These are phyloP conservation scores for Vanrija humicola DNA, from an alignment of 1,284 basidiomycete genomes.

Conservation along the genomic window DNA sequence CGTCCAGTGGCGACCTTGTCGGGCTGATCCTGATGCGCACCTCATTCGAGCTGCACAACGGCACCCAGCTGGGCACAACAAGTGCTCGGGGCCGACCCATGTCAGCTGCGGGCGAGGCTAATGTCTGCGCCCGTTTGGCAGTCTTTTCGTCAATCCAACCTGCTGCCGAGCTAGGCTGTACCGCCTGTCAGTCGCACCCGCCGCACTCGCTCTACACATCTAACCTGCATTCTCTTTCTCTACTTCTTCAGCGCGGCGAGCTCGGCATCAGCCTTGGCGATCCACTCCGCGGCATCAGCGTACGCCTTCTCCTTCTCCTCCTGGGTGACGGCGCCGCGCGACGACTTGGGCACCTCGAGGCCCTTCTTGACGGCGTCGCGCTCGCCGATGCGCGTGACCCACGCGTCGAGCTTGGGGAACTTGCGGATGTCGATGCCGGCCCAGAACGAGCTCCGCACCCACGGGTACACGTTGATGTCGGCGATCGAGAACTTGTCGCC, in stretches of 20 bases:
- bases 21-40: too few species aligned
- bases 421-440: conserved; percentile 57
- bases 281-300: conserved; percentile 21
- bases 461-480: conserved; percentile 48
- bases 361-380: conserved; percentile 51
- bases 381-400: conserved; percentile 52
- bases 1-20: too few species aligned
- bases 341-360: conserved; percentile 33
- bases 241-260: conserved; percentile 17
- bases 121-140: too few species aligned
- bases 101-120: too few species aligned
- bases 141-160: too few species aligned
- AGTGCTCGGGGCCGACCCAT: too few species aligned
- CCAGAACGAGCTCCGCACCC: conserved; percentile 55
- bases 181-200: too few species aligned
- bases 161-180: too few species aligned
- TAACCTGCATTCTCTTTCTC: not conserved
- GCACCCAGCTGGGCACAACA: too few species aligned
- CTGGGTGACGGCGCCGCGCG: conserved; percentile 7
- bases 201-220: too few species aligned
- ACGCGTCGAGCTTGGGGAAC: conserved; percentile 59
- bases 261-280: conserved; percentile 28
- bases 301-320: conserved; percentile 23
- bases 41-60: too few species aligned
- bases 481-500: conserved; percentile 64